These are phyloP conservation scores for Sporothrix schenckii DNA, from an alignment of 2,329 filamentous ascomycete species.

Conservation along the genomic window DNA sequence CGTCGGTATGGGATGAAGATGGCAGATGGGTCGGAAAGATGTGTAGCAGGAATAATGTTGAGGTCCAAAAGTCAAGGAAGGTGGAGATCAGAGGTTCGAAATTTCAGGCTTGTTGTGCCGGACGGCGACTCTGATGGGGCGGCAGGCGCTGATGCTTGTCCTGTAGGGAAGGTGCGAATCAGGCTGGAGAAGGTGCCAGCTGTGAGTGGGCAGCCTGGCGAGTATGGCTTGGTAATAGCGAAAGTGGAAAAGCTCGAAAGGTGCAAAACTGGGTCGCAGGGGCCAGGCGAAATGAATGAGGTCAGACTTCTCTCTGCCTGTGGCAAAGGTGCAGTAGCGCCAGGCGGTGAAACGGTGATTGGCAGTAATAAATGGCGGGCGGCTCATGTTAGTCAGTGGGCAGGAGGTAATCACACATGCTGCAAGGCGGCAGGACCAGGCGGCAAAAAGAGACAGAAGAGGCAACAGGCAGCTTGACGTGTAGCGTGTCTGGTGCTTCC, in stretches of 20 bases:
- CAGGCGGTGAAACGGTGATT: slow-evolving; percentile 21
- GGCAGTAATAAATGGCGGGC: slow-evolving; percentile 10
- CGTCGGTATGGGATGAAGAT: neutral
- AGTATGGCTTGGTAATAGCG: neutral
- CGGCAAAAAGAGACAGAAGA: neutral
- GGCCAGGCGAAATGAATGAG: slow-evolving; percentile 15
- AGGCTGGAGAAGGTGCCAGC: neutral
- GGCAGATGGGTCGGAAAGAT: neutral
- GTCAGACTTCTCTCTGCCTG: slow-evolving; percentile 7
- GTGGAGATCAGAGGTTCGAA: slow-evolving; percentile 28
- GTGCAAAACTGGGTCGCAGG: neutral
- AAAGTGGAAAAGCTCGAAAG: neutral
- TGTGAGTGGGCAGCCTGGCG: neutral
- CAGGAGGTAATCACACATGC: neutral
- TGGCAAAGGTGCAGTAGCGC: neutral
- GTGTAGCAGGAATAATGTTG: neutral
- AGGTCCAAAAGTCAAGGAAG: slow-evolving; percentile 11
- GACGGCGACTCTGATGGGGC: slow-evolving; percentile 13
- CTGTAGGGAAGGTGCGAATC: slow-evolving; percentile 13
- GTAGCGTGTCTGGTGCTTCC: no score
- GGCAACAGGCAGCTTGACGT: neutral
- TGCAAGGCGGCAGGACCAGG: slow-evolving; percentile 10
- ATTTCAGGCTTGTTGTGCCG: slow-evolving; percentile 28
- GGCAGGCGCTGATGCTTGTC: neutral
- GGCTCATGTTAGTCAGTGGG: neutral